Evolutionary conservation across 2,329 filamentous ascomycete species (phyloP).

Genomic region (Fusarium hainanense): DNA sequence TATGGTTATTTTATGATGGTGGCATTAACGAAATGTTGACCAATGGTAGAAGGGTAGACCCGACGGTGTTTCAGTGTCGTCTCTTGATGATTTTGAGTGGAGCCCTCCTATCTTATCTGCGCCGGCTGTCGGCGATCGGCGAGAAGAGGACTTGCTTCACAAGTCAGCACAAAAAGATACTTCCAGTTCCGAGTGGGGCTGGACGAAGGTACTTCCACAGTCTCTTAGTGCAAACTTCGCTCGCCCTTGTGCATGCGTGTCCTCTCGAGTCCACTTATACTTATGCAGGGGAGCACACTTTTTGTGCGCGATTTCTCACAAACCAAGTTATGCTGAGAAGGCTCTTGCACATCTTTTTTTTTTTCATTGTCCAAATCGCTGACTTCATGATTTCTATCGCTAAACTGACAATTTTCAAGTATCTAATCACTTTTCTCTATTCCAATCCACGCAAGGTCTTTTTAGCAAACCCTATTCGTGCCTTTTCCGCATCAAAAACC

Average conservation of each 20-base stretch:
- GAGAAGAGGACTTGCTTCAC: not conserved
- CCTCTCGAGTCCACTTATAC: not conserved
- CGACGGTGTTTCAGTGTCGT: not conserved
- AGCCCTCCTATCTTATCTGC: not conserved
- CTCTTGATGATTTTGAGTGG: not conserved
- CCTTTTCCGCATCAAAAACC: conserved; percentile 59
- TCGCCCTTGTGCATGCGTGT: not conserved
- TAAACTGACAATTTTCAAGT: not conserved
- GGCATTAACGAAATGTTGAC: not conserved
- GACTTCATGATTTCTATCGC: not conserved
- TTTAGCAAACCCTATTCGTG: conserved; percentile 38
- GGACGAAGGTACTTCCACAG: not conserved
- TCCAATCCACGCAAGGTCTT: conserved; percentile 13
- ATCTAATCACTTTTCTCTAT: not conserved
- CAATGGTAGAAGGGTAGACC: not conserved
- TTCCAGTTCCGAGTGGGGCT: not conserved
- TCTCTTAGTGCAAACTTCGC: not conserved
- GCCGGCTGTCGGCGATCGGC: not conserved
- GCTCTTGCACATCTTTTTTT: not conserved
- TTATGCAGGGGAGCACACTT: not conserved
- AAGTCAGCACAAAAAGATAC: not conserved
- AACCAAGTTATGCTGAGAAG: not conserved
- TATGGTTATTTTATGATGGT: not conserved
- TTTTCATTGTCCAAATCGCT: not conserved
- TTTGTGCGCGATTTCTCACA: conserved; percentile 19